These are phyloP conservation scores for Phlyctochytrium bullatum DNA, from an alignment of 192 early-diverging fungal genomes.

Conservation along the genomic window DNA sequence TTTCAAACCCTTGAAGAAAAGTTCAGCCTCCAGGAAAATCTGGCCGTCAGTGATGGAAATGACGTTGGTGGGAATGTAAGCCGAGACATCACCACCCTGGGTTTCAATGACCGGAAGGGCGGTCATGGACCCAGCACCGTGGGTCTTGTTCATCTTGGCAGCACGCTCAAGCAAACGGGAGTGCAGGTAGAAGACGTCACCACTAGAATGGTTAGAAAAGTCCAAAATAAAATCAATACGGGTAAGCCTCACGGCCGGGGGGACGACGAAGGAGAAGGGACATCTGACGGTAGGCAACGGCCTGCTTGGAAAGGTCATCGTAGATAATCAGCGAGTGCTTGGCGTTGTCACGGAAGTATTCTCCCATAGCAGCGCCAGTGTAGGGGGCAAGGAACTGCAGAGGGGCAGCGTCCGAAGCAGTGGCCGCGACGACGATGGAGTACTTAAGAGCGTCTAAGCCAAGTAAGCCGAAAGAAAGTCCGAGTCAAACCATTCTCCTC, in stretches of 20 bases:
- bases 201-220: conserved; percentile 34
- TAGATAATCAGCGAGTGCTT: conserved; percentile 99
- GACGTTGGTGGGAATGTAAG: conserved; percentile 99
- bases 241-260: conserved; percentile 99
- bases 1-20: conserved; percentile 97
- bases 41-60: conserved; percentile 99
- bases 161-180: conserved; percentile 98
- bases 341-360: conserved; percentile 99
- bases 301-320: conserved; percentile 99
- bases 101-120: conserved; percentile 99
- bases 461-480: conserved; percentile 20
- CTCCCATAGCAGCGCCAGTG: conserved; percentile 97
- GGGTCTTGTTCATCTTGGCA: conserved; percentile 97
- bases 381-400: conserved; percentile 99
- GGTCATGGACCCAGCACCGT: conserved; percentile 96
- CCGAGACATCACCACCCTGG: conserved; percentile 99
- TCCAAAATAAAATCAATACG: conserved; percentile 38
- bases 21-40: conserved; percentile 99
- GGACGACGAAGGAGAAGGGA: conserved; percentile 98
- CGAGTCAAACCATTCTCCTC: conserved; percentile 78
- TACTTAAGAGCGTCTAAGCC: conserved; percentile 91
- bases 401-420: conserved; percentile 97
- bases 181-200: conserved; percentile 99
- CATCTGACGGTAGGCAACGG: conserved; percentile 99
- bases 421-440: conserved; percentile 97